phyloP scores from a whole-genome alignment of 73 alveolate genomes.

The Strombidium stylifer region DNA sequence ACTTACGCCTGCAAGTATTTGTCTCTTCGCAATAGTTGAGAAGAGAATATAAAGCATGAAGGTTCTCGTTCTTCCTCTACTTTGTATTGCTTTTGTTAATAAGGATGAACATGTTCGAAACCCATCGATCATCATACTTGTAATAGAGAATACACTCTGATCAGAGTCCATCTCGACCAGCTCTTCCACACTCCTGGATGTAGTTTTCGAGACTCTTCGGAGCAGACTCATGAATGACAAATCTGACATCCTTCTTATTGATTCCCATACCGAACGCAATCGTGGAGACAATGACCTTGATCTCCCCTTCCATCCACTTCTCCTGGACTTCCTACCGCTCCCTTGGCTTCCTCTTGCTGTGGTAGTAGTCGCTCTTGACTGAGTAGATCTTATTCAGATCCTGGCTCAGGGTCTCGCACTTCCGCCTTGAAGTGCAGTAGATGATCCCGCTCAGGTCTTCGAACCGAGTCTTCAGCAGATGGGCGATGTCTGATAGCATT shows the following conservation, averaged over 20 bases:
- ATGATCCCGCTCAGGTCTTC: slow-evolving; percentile 70
- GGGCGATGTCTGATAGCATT: slow-evolving; percentile 60
- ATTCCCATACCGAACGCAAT: slow-evolving; percentile 95
- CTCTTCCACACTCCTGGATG: slow-evolving; percentile 65
- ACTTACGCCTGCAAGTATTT: slow-evolving; percentile 42
- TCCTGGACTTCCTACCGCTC: slow-evolving; percentile 67
- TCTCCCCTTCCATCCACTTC: slow-evolving; percentile 77
- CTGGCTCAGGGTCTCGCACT: slow-evolving; percentile 64
- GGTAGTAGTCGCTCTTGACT: slow-evolving; percentile 24
- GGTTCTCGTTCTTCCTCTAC: not conserved
- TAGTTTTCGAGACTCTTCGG: slow-evolving; percentile 79
- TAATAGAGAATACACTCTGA: slow-evolving; percentile 52
- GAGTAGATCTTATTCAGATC: slow-evolving; percentile 16
- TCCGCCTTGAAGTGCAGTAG: slow-evolving; percentile 64
- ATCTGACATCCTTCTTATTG: slow-evolving; percentile 86
- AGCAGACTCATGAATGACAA: slow-evolving; percentile 78
- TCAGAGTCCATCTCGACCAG: slow-evolving; percentile 60
- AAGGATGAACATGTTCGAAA: slow-evolving; percentile 1
- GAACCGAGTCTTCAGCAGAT: slow-evolving; percentile 60
- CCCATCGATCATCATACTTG: slow-evolving; percentile 11
- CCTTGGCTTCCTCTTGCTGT: slow-evolving; percentile 58
- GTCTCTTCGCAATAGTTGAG: slow-evolving; percentile 32
- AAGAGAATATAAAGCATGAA: slow-evolving; percentile 5
- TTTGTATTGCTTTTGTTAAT: not conserved
- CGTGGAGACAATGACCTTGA: slow-evolving; percentile 82